Evolutionary conservation across 2,329 filamentous ascomycete species (phyloP).

Genomic region (Penicillium sp.): DNA sequence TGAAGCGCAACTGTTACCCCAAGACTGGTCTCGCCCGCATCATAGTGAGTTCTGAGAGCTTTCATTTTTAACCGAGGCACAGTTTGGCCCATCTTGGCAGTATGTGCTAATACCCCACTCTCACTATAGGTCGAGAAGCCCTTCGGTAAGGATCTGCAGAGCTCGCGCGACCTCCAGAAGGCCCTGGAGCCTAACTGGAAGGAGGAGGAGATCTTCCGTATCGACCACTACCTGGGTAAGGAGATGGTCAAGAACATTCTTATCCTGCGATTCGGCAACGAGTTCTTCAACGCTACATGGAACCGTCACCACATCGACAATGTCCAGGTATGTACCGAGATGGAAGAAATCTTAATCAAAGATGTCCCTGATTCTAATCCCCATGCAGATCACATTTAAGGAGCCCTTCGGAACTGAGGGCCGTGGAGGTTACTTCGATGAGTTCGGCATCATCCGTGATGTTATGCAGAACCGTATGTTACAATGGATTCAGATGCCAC

Average conservation of each 20-base stretch:
- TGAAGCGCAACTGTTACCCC: slow-evolving; percentile 97
- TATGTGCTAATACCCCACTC: background rate
- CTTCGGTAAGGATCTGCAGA: slow-evolving; percentile 93
- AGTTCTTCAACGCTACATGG: slow-evolving; percentile 98
- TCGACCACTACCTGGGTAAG: slow-evolving; percentile 98
- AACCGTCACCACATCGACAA: slow-evolving; percentile 99
- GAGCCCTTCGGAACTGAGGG: slow-evolving; percentile 98
- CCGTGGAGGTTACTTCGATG: slow-evolving; percentile 97
- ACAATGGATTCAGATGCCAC: background rate
- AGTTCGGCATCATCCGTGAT: slow-evolving; percentile 98
- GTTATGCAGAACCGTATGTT: slow-evolving; percentile 93
- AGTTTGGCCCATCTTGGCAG: background rate
- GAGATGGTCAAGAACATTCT: slow-evolving; percentile 99
- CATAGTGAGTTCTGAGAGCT: slow-evolving; percentile 64
- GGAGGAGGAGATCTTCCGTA: slow-evolving; percentile 98
- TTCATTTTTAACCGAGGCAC: background rate
- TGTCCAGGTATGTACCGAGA: slow-evolving; percentile 63
- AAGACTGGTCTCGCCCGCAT: slow-evolving; percentile 86
- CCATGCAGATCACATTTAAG: slow-evolving; percentile 82
- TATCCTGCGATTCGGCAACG: slow-evolving; percentile 96
- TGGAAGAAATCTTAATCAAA: background rate
- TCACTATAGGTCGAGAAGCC: slow-evolving; percentile 85
- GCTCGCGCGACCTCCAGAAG: slow-evolving; percentile 90
- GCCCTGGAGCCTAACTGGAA: slow-evolving; percentile 97
- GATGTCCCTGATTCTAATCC: slow-evolving; percentile 4